Conservation (phyloP, 371 early-diverging fungal species). For the Lichtheimia hyalospora region DNA sequence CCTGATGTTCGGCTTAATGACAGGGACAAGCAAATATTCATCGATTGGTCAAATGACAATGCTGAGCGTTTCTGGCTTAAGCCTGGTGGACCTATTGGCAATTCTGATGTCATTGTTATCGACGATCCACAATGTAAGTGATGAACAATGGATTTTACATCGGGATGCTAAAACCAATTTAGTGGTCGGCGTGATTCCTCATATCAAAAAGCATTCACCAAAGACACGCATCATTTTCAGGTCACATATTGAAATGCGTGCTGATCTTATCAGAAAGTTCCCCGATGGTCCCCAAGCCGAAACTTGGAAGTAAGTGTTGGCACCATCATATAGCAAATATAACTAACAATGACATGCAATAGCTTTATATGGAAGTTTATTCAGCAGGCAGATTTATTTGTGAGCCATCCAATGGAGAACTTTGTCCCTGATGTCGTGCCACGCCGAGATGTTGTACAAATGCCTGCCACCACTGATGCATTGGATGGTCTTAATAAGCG, state of each 20-base stretch:
- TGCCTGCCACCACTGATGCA: constrained; percentile 80
- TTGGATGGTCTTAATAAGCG: constrained; percentile 78
- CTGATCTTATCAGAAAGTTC: constrained; percentile 64
- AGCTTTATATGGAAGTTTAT: constrained; percentile 77
- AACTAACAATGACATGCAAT: neutral
- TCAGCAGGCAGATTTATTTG: constrained; percentile 71
- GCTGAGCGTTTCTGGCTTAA: constrained; percentile 75
- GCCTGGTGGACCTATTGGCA: constrained; percentile 63
- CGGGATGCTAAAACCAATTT: neutral
- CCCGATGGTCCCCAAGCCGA: constrained; percentile 59
- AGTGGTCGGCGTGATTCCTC: constrained; percentile 76
- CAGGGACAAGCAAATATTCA: constrained; percentile 69
- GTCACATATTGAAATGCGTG: constrained; percentile 84
- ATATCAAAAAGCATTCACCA: constrained; percentile 71
- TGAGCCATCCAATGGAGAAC: constrained; percentile 76
- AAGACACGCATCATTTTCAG: constrained; percentile 77
- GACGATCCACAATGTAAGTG: constrained; percentile 82
- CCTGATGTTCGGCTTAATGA: constrained; percentile 58
- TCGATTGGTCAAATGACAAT: constrained; percentile 78
- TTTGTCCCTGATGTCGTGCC: constrained; percentile 77
- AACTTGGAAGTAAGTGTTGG: constrained; percentile 55
- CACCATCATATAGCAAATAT: too few relatives aligned
- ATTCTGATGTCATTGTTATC: constrained; percentile 79
- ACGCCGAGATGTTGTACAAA: constrained; percentile 57
- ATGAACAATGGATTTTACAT: neutral